Evolutionary conservation across 139 green algal species (phyloP).

Genomic region (Dunaliella primolecta): DNA sequence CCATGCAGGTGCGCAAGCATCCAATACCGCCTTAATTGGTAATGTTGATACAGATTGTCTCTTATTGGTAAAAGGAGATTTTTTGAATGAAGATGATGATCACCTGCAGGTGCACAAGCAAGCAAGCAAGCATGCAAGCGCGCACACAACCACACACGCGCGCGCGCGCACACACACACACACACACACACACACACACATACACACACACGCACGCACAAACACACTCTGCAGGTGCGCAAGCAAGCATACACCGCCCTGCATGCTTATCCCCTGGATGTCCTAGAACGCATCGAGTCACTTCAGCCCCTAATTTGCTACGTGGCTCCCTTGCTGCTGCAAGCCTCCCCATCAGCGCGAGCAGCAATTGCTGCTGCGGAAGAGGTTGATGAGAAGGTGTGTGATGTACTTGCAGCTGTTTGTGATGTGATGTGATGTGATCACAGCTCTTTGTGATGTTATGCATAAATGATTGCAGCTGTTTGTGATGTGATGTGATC

Average conservation of each 20-base stretch:
- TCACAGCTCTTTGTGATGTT: too few species aligned
- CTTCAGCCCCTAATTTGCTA: constrained; percentile 8
- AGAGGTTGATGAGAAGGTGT: too few species aligned
- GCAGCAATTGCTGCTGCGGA: background rate
- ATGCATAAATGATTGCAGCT: too few species aligned
- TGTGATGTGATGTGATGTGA: too few species aligned
- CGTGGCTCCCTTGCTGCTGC: background rate
- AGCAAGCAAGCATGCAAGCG: background rate
- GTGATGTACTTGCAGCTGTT: too few species aligned
- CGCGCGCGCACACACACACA: background rate
- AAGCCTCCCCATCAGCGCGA: background rate
- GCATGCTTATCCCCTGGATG: constrained; percentile 25
- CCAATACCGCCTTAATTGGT: too few species aligned
- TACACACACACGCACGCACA: background rate
- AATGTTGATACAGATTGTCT: too few species aligned
- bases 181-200: background rate
- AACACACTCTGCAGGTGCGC: constrained; percentile 33
- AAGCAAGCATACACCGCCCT: constrained; percentile 38
- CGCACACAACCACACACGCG: background rate
- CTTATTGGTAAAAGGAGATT: too few species aligned
- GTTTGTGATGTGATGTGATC: too few species aligned
- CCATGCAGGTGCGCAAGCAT: too few species aligned
- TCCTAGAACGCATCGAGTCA: constrained; percentile 35
- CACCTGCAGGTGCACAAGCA: background rate
- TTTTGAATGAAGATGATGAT: too few species aligned